These are phyloP conservation scores for Solanum sitiens DNA, from an alignment of 257 asterid species.

Conservation along the genomic window DNA sequence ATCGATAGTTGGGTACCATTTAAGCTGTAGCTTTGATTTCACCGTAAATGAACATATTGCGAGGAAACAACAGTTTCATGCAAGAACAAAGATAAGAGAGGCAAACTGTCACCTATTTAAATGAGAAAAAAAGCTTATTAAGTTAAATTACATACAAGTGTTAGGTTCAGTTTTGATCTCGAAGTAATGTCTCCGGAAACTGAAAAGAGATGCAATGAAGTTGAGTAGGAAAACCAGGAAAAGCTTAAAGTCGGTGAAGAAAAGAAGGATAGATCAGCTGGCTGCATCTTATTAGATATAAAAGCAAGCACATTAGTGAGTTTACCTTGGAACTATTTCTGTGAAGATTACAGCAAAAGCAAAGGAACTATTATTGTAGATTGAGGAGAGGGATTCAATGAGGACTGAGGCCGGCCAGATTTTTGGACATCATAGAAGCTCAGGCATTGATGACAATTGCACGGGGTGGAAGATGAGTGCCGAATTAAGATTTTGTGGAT, in stretches of 20 bases:
- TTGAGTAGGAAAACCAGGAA: background rate
- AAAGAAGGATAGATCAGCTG: background rate
- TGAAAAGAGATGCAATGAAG: background rate
- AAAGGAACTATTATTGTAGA: background rate
- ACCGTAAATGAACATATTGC: background rate
- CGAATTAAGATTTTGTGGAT: background rate
- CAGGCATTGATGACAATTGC: background rate
- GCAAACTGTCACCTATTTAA: background rate
- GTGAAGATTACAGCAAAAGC: background rate
- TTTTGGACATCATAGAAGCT: background rate
- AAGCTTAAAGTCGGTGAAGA: background rate
- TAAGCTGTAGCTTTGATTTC: background rate
- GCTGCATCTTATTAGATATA: background rate
- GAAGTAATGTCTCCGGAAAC: background rate
- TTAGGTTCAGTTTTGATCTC: background rate
- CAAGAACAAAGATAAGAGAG: background rate
- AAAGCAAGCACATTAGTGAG: background rate
- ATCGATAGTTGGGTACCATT: background rate
- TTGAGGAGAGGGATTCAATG: background rate
- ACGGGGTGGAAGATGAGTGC: background rate
- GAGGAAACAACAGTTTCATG: background rate
- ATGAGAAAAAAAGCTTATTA: background rate
- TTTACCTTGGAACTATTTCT: background rate
- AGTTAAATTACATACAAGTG: background rate
- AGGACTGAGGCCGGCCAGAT: background rate